Evolutionary conservation across 2,329 filamentous ascomycete genomes (phyloP), one percentile per base, ranked within the genome.

Genomic region (Phialocephala sp.): DNA sequence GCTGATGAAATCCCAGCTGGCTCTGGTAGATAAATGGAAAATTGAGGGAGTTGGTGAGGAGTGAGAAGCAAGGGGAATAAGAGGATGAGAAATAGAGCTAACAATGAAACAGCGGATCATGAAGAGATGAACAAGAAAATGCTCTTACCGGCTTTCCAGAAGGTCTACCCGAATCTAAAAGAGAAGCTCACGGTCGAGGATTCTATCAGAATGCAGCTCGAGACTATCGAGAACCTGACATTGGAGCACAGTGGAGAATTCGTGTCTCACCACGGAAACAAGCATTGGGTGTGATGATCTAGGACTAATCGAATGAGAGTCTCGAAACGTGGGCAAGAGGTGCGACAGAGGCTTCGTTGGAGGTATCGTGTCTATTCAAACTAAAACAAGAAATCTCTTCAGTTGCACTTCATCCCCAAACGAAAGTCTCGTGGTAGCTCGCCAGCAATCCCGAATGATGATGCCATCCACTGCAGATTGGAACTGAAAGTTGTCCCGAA

Each of bases 241-340:
- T 60, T 70, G 47, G 69, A 67, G 18, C 27, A 71, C 11, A 67
- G 47, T 43, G 70, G 71, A 8, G 27, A 45, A 11, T 72, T 72
- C 43, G 20, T 73, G 56, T 50, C 45, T 22, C 45, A 50, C 22
- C 45, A 50, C 22, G 45, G 45, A n/a, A n/a, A 50, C n/a, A 50
- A 50, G 45, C 1, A 22, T 22, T 24, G 45, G 45, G n/a, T 50
- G 6, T 50, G 45, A 50, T n/a, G n/a, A 20, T 14, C 20, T 22
- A 2, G 8, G n/a, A 50, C 12, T 50, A 8, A 11, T 20, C 20
- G 8, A 50, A 9, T 14, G 20, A 20, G 6, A 22, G 9, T 41
- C 37, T 32, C 6, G 27, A 32, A 6, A 32, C 6, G 27, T 32
- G 6, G 27, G 27, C 6, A 32, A 41, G 37, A 41, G 37, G 3